Evolutionary conservation across 1,139 yeast genomes (phyloP).

Genomic region (Yamadazyma dushanensis): DNA sequence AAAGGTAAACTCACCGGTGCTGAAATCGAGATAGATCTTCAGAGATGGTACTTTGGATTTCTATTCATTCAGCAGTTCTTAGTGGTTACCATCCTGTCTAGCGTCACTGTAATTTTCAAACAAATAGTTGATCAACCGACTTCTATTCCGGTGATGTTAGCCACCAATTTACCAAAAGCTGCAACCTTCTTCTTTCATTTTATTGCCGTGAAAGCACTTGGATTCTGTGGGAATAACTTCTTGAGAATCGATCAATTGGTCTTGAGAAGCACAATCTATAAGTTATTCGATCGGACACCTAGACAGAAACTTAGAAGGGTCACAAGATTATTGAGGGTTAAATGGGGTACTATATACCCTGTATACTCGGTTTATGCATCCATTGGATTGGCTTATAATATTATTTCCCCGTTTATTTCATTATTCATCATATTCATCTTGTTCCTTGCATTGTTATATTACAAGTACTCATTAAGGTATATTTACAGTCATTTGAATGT

Average conservation of each 20-base stretch:
- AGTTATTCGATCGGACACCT: constrained; percentile 54
- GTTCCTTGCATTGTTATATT: constrained; percentile 56
- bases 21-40: constrained; percentile 59
- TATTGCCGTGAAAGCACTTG: constrained; percentile 67
- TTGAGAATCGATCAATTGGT: constrained; percentile 53
- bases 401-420: constrained; percentile 76
- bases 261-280: constrained; percentile 36
- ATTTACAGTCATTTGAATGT: constrained; percentile 48
- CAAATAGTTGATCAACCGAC: constrained; percentile 70
- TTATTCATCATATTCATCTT: constrained; percentile 63
- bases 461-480: constrained; percentile 65
- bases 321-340: constrained; percentile 43
- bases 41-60: constrained; percentile 67
- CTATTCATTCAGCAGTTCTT: constrained; percentile 78
- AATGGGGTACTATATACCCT: constrained; percentile 82
- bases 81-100: constrained; percentile 83
- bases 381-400: constrained; percentile 73
- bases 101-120: constrained; percentile 66
- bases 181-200: constrained; percentile 81
- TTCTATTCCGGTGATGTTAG: constrained; percentile 67
- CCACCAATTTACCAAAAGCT: constrained; percentile 75
- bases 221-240: constrained; percentile 69
- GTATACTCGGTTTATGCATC: constrained; percentile 73
- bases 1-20: constrained; percentile 58
- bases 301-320: constrained; percentile 51